Base-by-base conservation (phyloP, 2,329 filamentous ascomycete species). In the Penicillium occitanis region DNA sequence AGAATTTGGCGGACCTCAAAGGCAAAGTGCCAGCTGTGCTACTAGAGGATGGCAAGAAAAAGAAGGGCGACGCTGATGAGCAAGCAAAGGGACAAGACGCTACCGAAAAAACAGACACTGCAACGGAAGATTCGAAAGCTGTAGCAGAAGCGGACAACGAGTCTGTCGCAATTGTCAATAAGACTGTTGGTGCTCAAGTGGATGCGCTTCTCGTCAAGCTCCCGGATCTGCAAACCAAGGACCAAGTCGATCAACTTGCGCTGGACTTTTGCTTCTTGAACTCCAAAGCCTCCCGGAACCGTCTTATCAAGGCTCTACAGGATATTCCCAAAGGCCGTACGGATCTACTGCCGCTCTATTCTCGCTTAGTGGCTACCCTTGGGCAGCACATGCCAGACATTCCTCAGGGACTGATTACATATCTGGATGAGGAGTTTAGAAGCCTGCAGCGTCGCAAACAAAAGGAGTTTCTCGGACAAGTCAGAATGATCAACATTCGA, bases 191-290 rank as follows among this genome's bases (percentile, higher is more conserved):
- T 60, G 94, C 95, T 2, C 95, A 99, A 77, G 95, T 99, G 2
- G 96, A 99, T 77, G 91, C 92, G 17, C 84, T 99, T 46, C 83
- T 99, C 35, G 86, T 92, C 25, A 89, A 92, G 25, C 85, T 99
- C n/a, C 93, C 93, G 0, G 94, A 98, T 68, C 82, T 99, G 62
- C 94, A 91, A 44, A 94, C 87, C 73, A 98, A 97, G 75, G 96
- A 99, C 61, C 84, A 88, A 61, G 92, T 97, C 64, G 95, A 99
- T 74, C 90, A 97, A 76, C 89, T 91, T 57, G 95, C 96, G 7
- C 90, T 97, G 68, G 94, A 98, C 74, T 99, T 99, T 75, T 98
- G 95, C 80, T 99, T 97, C 74, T 84, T 99, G 67, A 99, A 99
- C 77, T 99, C 95, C 0, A 99, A 99, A 75, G 95, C 95, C 10